phyloP scores from a whole-genome alignment of 1,139 yeast species.

The Yamadazyma conglobata region DNA sequence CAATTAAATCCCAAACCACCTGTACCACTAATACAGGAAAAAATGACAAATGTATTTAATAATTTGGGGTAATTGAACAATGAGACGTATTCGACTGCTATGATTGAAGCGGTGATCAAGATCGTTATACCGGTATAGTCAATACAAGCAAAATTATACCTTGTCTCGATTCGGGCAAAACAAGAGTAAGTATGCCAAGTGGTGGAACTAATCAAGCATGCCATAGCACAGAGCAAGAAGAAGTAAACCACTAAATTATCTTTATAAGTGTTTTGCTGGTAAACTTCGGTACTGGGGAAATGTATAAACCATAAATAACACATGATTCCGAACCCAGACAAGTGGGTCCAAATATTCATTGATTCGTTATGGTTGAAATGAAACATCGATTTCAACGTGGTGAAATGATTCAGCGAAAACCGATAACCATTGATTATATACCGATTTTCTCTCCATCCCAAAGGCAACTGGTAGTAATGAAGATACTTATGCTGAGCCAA shows the following conservation, averaged over 20 bases:
- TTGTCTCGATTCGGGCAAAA: conserved; percentile 59
- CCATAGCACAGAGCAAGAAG: conserved; percentile 69
- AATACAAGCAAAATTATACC: conserved; percentile 83
- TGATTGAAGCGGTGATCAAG: conserved; percentile 83
- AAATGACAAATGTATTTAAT: conserved; percentile 47
- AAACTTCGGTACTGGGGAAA: conserved; percentile 56
- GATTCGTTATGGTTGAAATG: conserved; percentile 79
- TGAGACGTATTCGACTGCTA: conserved; percentile 81
- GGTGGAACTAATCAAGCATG: conserved; percentile 74
- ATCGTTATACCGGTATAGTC: conserved; percentile 95
- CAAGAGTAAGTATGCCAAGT: conserved; percentile 92
- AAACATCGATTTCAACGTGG: conserved; percentile 55
- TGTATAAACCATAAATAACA: conserved; percentile 54
- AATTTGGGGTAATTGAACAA: conserved; percentile 59
- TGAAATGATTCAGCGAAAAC: conserved; percentile 62
- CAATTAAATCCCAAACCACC: conserved; percentile 80
- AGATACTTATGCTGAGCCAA: conserved; percentile 57
- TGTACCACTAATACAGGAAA: conserved; percentile 65
- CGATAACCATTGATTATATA: conserved; percentile 82
- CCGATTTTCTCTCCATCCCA: conserved; percentile 91
- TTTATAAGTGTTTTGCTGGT: conserved; percentile 29
- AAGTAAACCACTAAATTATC: conserved; percentile 59
- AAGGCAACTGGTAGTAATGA: conserved; percentile 85
- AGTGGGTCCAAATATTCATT: conserved; percentile 91
- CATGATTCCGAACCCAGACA: conserved; percentile 62